phyloP scores from a whole-genome alignment of 345 rosid species.

The Aquilaria sinensis region DNA sequence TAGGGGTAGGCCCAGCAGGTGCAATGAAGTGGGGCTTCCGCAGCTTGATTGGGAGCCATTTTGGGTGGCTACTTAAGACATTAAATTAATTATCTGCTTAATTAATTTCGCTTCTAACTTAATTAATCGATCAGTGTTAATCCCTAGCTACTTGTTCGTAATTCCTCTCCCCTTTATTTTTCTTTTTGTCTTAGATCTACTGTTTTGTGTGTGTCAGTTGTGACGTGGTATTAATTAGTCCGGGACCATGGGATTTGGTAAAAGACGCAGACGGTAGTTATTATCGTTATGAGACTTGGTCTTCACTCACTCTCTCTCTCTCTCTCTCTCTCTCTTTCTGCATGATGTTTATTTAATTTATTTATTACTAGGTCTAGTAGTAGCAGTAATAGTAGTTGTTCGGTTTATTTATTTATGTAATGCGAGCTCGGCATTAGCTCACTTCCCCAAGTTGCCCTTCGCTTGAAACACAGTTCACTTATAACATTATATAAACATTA shows the following conservation, averaged over 20 bases:
- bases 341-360: background rate
- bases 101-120: no score
- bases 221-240: no score
- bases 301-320: background rate
- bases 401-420: no score
- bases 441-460: no score
- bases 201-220: constrained; percentile 8
- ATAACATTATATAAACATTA: no score
- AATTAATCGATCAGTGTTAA: background rate
- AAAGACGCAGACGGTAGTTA: constrained; percentile 24
- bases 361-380: no score
- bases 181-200: background rate
- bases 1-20: constrained; percentile 27
- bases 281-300: constrained; percentile 25
- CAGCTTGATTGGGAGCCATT: constrained; percentile 43
- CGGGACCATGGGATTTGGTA: constrained; percentile 14
- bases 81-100: background rate
- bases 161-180: background rate
- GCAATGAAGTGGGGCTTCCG: constrained; percentile 45
- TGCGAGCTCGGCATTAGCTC: no score
- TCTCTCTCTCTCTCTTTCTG: background rate
- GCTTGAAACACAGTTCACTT: no score
- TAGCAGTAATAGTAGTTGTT: no score
- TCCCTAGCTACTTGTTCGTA: background rate
- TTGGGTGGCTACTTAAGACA: constrained; percentile 44